Percentiles rank a stretch among this genome's conserved stretches.
These are phyloP conservation scores for Ramalina intermedia DNA, from an alignment of 495 filamentous ascomycete genomes.

Conservation along the genomic window DNA sequence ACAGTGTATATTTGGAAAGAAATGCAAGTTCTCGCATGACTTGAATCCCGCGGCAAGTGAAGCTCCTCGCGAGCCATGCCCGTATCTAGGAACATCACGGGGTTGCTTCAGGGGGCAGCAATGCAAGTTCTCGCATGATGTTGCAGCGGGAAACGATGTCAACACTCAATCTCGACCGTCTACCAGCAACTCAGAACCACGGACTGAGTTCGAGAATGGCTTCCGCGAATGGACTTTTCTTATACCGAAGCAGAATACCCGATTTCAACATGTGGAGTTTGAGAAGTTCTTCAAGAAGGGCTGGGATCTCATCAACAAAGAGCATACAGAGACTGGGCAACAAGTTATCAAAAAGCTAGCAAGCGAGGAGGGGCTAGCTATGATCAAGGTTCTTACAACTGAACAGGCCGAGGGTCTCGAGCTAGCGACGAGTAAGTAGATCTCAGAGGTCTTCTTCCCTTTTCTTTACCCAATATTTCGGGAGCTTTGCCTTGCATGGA, in stretches of 20 bases:
- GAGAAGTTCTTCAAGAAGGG: conserved; percentile 10
- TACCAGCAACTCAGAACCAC: not conserved
- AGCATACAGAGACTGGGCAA: conserved; percentile 5
- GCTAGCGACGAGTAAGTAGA: conserved; percentile 7
- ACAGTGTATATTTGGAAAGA: conserved; percentile 8
- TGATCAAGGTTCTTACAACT: conserved; percentile 17
- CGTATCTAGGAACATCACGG: conserved; percentile 6
- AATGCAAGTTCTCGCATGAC: conserved; percentile 9
- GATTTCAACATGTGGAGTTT: conserved; percentile 8
- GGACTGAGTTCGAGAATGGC: conserved; percentile 15
- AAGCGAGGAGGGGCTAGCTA: conserved; percentile 8
- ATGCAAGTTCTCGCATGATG: conserved; percentile 8
- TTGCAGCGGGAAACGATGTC: not conserved
- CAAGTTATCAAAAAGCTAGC: conserved; percentile 13
- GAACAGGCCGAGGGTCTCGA: conserved; percentile 9
- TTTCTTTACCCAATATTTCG: no score
- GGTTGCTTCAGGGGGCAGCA: conserved; percentile 9
- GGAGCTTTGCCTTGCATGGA: no score
- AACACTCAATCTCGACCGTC: not conserved
- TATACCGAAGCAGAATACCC: conserved; percentile 19
- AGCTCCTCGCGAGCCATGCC: conserved; percentile 6
- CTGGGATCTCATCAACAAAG: conserved; percentile 5
- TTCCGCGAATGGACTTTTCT: conserved; percentile 22
- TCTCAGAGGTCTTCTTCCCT: no score
- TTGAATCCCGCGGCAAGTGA: conserved; percentile 4